These are phyloP conservation scores for Sporothrix schenckii DNA, from an alignment of 2,329 filamentous ascomycete genomes.

Conservation along the genomic window DNA sequence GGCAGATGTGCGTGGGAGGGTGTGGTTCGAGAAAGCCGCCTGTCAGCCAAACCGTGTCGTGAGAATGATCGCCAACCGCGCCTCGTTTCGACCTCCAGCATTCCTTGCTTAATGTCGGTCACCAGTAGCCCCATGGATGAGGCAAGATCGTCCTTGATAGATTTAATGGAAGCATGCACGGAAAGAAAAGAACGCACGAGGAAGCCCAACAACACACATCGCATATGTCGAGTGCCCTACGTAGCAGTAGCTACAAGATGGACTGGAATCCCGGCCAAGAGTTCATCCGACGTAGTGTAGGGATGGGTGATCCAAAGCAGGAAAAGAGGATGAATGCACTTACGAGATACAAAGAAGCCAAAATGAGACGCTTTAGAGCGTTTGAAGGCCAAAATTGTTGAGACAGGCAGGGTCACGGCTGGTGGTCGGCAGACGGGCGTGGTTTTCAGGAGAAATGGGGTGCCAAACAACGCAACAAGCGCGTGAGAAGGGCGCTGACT, in stretches of 20 bases:
- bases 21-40: conserved; percentile 2
- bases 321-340: background rate
- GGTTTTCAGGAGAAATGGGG: background rate
- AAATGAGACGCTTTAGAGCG: background rate
- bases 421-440: background rate
- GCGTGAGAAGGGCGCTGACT: conserved; percentile 6
- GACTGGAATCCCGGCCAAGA: conserved; percentile 16
- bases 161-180: conserved; percentile 12
- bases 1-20: background rate
- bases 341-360: conserved; percentile 10
- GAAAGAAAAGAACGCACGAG: conserved; percentile 2
- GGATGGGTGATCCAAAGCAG: background rate
- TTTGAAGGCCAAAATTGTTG: background rate
- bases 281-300: background rate
- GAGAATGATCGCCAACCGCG: background rate
- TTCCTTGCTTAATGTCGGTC: background rate
- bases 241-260: conserved; percentile 6
- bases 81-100: background rate
- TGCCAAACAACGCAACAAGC: background rate
- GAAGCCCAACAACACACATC: conserved; percentile 1
- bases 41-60: background rate
- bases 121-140: background rate
- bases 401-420: background rate
- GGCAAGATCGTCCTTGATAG: background rate
- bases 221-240: background rate